Conservation (phyloP, 345 rosid genomes). For the Raphanus raphanistrum region DNA sequence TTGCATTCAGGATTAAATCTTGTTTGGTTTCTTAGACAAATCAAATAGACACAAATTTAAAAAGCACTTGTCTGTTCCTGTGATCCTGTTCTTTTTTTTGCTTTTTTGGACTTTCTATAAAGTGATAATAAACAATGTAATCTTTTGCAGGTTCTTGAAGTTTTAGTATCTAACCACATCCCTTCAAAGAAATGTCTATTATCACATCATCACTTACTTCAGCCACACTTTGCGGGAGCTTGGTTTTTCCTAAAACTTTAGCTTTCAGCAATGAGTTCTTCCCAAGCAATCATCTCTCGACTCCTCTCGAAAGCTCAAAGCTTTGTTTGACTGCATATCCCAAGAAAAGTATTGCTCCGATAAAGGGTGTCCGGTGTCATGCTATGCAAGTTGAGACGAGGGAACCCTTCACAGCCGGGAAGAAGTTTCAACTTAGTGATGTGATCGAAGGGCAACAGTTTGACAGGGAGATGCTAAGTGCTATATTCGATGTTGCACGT, state of each 20-base stretch:
- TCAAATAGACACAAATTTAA: background rate
- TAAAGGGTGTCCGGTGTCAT: too few relatives aligned
- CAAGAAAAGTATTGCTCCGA: too few relatives aligned
- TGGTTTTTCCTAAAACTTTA: conserved; percentile 21
- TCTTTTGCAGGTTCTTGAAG: conserved; percentile 10
- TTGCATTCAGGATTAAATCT: background rate
- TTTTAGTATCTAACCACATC: conserved; percentile 12
- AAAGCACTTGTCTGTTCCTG: background rate
- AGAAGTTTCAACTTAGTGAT: conserved; percentile 74
- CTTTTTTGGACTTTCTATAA: background rate
- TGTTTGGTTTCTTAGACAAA: background rate
- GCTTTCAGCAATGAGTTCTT: conserved; percentile 27
- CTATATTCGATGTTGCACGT: conserved; percentile 76
- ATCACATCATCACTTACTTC: conserved; percentile 35
- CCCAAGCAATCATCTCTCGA: conserved; percentile 30
- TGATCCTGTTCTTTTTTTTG: background rate
- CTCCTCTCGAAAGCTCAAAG: conserved; percentile 12
- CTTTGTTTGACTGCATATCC: conserved; percentile 24
- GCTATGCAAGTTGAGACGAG: conserved; percentile 43
- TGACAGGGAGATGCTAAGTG: conserved; percentile 67
- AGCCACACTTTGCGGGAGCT: conserved; percentile 21
- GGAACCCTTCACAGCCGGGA: conserved; percentile 38
- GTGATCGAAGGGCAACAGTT: conserved; percentile 92
- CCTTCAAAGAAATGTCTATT: conserved; percentile 41
- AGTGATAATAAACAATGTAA: background rate